phyloP scores from a whole-genome alignment of 2,329 filamentous ascomycete species.

The Phyllosticta paracitricarpa region DNA sequence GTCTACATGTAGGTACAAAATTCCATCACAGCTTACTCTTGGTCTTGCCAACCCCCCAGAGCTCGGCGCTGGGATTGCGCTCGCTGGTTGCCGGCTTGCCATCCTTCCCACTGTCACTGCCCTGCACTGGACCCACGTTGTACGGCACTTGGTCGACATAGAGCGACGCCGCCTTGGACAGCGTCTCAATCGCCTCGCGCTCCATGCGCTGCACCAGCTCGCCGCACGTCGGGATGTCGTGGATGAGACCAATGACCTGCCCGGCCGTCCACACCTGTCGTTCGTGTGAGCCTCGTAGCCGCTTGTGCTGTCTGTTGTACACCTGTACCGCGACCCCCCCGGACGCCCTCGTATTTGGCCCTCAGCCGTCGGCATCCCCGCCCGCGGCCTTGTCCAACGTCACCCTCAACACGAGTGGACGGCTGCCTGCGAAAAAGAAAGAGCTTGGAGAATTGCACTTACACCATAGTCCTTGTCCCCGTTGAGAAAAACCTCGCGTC shows the following conservation, averaged over 20 bases:
- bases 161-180: slow-evolving; percentile 29
- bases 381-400: background rate
- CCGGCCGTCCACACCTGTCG: slow-evolving; percentile 87
- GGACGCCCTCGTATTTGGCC: background rate
- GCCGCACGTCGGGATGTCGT: slow-evolving; percentile 41
- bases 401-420: background rate
- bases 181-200: slow-evolving; percentile 33
- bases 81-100: slow-evolving; percentile 12
- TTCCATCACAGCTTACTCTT: slow-evolving; percentile 31
- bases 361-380: background rate
- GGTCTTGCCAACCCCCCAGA: slow-evolving; percentile 34
- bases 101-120: background rate
- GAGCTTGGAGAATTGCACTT: slow-evolving; percentile 32
- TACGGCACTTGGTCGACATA: slow-evolving; percentile 26
- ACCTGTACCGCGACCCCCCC: background rate
- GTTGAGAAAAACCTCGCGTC: slow-evolving; percentile 81
- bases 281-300: background rate
- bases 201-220: slow-evolving; percentile 38
- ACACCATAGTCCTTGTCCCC: slow-evolving; percentile 86
- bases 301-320: background rate
- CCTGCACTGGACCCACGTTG: slow-evolving; percentile 10
- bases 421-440: slow-evolving; percentile 2
- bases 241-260: slow-evolving; percentile 65
- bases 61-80: slow-evolving; percentile 31
- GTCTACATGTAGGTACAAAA: background rate